Conservation (phyloP, 2,329 filamentous ascomycete species). For the Myriosclerotinia scirpicola region DNA sequence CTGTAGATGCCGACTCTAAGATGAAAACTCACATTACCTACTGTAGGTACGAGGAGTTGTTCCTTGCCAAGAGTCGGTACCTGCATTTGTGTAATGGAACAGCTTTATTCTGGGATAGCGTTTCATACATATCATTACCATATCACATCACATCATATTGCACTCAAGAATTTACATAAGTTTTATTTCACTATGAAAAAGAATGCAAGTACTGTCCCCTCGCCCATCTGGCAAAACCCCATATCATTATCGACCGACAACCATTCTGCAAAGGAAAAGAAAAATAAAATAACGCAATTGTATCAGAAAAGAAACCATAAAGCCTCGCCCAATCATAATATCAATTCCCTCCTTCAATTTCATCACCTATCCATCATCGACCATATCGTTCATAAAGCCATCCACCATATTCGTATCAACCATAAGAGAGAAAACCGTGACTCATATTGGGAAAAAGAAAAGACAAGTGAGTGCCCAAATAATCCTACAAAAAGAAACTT, state of each 20-base stretch:
- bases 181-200: conserved; percentile 18
- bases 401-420: conserved; percentile 1
- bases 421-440: conserved; percentile 3
- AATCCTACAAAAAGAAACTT: conserved; percentile 21
- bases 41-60: too few relatives aligned
- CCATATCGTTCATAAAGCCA: conserved; percentile 1
- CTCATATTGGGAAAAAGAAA: background rate
- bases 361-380: too few relatives aligned
- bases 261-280: background rate
- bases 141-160: background rate
- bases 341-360: background rate
- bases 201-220: conserved; percentile 10
- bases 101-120: too few relatives aligned
- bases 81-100: too few relatives aligned
- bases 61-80: too few relatives aligned
- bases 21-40: too few relatives aligned
- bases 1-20: too few relatives aligned
- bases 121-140: background rate
- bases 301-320: background rate
- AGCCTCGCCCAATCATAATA: background rate
- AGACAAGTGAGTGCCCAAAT: conserved; percentile 14
- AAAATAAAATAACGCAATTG: background rate
- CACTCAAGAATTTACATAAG: background rate
- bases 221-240: background rate
- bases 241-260: background rate